Evolutionary conservation across 495 filamentous ascomycete species (phyloP).

Genomic region (Aspergillus panamensis): DNA sequence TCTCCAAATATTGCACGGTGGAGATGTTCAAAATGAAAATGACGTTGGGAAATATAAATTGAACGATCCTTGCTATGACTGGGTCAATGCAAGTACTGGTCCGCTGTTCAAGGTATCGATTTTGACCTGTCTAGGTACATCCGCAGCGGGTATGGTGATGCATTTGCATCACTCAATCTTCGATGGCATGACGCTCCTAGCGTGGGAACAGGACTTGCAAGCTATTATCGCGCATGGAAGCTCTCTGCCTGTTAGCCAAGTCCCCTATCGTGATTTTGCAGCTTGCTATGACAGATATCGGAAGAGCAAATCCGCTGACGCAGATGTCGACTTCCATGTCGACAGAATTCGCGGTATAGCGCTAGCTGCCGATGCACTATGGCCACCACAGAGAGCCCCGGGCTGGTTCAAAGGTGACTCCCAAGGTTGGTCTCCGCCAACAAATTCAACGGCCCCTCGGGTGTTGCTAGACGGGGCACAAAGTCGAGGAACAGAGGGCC

Average conservation of each 20-base stretch:
- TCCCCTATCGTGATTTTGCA: not conserved
- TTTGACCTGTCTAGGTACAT: not conserved
- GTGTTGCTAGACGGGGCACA: constrained; percentile 4
- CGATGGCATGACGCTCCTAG: constrained; percentile 4
- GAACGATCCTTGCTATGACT: constrained; percentile 8
- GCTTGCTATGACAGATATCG: not conserved
- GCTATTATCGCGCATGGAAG: not conserved
- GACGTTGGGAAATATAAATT: constrained; percentile 1
- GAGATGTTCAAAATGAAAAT: not conserved
- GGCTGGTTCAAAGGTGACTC: constrained; percentile 11
- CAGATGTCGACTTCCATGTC: constrained; percentile 4
- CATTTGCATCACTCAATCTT: constrained; percentile 12
- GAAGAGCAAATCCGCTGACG: not conserved
- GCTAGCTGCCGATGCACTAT: not conserved
- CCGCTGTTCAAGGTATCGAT: constrained; percentile 11
- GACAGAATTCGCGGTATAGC: not conserved
- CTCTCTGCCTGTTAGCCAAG: not conserved
- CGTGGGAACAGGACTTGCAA: constrained; percentile 8
- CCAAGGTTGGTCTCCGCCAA: not conserved
- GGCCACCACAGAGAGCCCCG: not conserved
- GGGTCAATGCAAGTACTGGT: constrained; percentile 1
- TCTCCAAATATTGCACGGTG: not conserved
- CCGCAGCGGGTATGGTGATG: constrained; percentile 4
- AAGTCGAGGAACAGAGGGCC: not conserved
- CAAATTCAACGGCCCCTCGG: not conserved